Evolutionary conservation across 2,329 filamentous ascomycete genomes (phyloP).

Genomic region (Monilinia vaccinii-corymbosi): DNA sequence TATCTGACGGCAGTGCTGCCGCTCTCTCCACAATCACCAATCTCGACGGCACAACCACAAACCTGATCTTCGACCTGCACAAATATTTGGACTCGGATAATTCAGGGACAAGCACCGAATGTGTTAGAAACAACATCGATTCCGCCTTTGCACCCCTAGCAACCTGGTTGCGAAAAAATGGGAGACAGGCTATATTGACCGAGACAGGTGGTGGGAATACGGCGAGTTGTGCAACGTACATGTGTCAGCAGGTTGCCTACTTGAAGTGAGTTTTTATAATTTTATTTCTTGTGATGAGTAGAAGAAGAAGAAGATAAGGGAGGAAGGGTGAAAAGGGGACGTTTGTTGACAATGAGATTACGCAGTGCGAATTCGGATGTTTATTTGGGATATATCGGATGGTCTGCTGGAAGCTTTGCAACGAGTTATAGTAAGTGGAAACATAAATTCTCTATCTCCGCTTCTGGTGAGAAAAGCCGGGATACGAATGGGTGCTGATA

Average conservation of each 20-base stretch:
- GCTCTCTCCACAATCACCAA: conserved; percentile 47
- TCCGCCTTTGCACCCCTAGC: conserved; percentile 39
- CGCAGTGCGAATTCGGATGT: conserved; percentile 30
- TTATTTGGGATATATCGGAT: conserved; percentile 32
- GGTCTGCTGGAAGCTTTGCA: conserved; percentile 31
- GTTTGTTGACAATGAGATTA: neutral
- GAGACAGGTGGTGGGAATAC: conserved; percentile 40
- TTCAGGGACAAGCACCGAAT: conserved; percentile 43
- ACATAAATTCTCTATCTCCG: neutral
- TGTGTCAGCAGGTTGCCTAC: conserved; percentile 29
- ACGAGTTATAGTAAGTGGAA: conserved; percentile 17
- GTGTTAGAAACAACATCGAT: conserved; percentile 43
- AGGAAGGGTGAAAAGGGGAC: neutral
- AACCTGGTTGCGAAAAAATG: conserved; percentile 38
- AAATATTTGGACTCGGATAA: conserved; percentile 52
- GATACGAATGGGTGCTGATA: neutral
- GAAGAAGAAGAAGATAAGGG: neutral
- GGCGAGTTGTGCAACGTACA: conserved; percentile 27
- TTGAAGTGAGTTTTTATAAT: conserved; percentile 21
- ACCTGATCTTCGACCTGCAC: conserved; percentile 51
- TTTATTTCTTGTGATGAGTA: neutral
- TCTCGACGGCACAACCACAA: conserved; percentile 46
- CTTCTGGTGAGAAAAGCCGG: neutral
- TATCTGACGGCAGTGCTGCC: conserved; percentile 41
- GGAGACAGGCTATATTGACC: conserved; percentile 41